Conservation (phyloP, 331 rosid species). For the Phaseolus coccineus region DNA sequence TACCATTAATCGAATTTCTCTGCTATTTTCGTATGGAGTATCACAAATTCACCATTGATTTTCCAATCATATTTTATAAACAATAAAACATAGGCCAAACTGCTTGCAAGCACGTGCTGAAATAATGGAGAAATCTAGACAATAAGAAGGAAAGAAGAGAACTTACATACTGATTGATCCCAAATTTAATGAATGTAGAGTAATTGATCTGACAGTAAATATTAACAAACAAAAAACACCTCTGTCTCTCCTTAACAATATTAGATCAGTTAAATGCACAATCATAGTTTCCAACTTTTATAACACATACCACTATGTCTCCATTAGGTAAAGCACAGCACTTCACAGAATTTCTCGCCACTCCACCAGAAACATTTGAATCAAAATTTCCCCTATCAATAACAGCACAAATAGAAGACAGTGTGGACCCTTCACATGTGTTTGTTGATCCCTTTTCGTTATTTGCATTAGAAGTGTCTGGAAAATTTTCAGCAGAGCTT, state of each 20-base stretch:
- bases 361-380: slow-evolving; percentile 75
- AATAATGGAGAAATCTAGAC: slow-evolving; percentile 13
- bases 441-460: slow-evolving; percentile 40
- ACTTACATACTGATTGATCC: not conserved
- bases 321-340: slow-evolving; percentile 91
- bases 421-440: slow-evolving; percentile 51
- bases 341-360: slow-evolving; percentile 77
- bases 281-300: slow-evolving; percentile 46
- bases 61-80: not conserved
- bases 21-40: not conserved
- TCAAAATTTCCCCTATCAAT: slow-evolving; percentile 86
- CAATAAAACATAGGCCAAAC: not conserved
- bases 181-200: slow-evolving; percentile 21
- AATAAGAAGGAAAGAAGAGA: not conserved
- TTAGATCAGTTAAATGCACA: slow-evolving; percentile 30
- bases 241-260: slow-evolving; percentile 14
- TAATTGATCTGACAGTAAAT: not conserved
- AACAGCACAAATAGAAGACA: slow-evolving; percentile 57
- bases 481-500: slow-evolving; percentile 45
- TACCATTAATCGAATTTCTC: not conserved
- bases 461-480: slow-evolving; percentile 49
- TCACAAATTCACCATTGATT: not conserved
- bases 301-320: slow-evolving; percentile 89
- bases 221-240: slow-evolving; percentile 11
- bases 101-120: not conserved